Evolutionary conservation across 495 filamentous ascomycete genomes (phyloP), one percentile per base, ranked within the genome.

Genomic region (Aspergillus coremiiformis): DNA sequence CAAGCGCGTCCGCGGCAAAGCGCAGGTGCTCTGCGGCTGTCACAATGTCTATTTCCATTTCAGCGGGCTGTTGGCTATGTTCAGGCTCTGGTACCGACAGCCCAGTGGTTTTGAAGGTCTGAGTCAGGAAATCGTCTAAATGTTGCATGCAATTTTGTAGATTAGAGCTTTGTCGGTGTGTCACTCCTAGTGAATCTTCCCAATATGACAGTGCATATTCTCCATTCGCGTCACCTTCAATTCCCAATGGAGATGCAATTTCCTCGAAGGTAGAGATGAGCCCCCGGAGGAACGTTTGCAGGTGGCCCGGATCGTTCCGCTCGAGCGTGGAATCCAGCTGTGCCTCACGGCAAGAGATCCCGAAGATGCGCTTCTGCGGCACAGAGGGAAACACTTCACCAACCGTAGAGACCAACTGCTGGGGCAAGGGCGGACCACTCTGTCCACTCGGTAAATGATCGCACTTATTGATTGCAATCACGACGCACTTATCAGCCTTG

Each of bases 11-110:
- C 2, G 90, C 94, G 12, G 92, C 91, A 42, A 78, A 79, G 27
- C 93, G 86, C 47, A 97, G 68, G 63, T 88, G 79, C 67, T 99
- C 93, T 0, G 93, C 94, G n/a, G 90, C 91, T 41, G 91, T 74
- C 3, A 96, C 94, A n/a, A 97, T 83, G 63, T 97, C 91, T 17
- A 80, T 56, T 0, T 81, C 77, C 9, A 58, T 65, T 11, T 76
- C 76, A 7, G 57, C 47, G 12, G n/a, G 14, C 57, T 60, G 22
- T n/a, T 22, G 35, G 26, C 73, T 72, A 50, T 74, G 69, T 12
- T 64, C 64, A 39, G 53, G 55, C 21, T 41, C 35, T 14, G 44
- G 44, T 17, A 22, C 55, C 48, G 8, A 30, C 20, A 27, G 41
- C n/a, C 22, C 44, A 23, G 37, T 20, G 47, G 46, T 24, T 3